These are phyloP conservation scores for Eucalyptus tenuipes DNA, from an alignment of 345 rosid genomes.

Conservation along the genomic window DNA sequence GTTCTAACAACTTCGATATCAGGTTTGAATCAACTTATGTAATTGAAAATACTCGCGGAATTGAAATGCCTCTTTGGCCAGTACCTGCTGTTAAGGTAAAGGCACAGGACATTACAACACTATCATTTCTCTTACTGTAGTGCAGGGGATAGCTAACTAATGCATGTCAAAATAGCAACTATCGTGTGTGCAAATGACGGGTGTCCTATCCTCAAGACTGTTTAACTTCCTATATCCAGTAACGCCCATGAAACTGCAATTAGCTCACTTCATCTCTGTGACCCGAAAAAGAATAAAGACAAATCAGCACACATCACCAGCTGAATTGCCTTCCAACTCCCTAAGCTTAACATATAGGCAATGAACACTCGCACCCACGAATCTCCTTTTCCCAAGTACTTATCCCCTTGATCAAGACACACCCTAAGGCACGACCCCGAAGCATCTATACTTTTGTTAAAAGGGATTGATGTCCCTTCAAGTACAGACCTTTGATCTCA, in stretches of 20 bases:
- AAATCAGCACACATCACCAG: background rate
- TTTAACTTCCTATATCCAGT: background rate
- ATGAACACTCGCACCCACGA: background rate
- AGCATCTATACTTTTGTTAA: background rate
- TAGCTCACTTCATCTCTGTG: background rate
- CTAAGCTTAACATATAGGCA: background rate
- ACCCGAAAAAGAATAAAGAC: background rate
- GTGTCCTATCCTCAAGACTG: background rate
- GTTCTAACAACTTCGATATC: background rate
- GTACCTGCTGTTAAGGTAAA: background rate
- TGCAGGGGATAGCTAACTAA: background rate
- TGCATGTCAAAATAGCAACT: background rate
- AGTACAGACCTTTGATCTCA: background rate
- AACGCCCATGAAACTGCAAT: background rate
- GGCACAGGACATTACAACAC: background rate
- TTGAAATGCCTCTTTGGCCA: background rate
- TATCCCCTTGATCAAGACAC: background rate
- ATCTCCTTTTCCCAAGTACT: background rate
- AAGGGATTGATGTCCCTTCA: background rate
- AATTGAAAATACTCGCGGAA: background rate
- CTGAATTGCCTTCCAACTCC: background rate
- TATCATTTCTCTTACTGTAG: background rate
- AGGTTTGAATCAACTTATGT: background rate
- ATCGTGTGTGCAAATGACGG: background rate
- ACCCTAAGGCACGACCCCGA: background rate